Conservation (phyloP, 768 basidiomycete genomes). For the Mycena galericulata region DNA sequence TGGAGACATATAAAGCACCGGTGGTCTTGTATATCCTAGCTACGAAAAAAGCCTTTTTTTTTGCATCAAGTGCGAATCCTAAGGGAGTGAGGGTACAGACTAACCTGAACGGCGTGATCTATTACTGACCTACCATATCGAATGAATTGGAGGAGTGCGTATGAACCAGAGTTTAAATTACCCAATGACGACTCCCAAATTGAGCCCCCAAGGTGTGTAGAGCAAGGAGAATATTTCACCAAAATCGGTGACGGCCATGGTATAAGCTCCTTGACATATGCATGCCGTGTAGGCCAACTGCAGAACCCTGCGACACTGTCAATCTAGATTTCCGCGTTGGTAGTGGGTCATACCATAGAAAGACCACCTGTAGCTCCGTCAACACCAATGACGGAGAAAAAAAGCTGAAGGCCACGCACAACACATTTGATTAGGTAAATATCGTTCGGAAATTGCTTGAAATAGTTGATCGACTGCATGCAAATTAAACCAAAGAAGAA, state of each 20-base stretch:
- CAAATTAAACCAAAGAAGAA: slow-evolving; percentile 29
- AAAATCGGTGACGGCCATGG: slow-evolving; percentile 29
- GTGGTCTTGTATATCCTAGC: slow-evolving; percentile 27
- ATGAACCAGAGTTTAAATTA: background rate
- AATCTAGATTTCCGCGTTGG: background rate
- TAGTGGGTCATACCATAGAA: slow-evolving; percentile 15
- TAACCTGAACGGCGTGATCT: slow-evolving; percentile 26
- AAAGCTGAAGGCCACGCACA: background rate
- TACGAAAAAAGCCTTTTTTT: slow-evolving; percentile 27
- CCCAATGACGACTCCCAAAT: slow-evolving; percentile 22
- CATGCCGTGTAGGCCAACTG: slow-evolving; percentile 25
- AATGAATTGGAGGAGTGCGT: too few species aligned
- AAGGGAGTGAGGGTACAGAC: background rate
- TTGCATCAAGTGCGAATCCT: background rate
- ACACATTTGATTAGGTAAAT: slow-evolving; percentile 13
- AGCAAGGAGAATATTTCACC: slow-evolving; percentile 21
- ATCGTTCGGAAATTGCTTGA: slow-evolving; percentile 29
- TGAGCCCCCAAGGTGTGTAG: slow-evolving; percentile 30
- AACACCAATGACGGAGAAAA: background rate
- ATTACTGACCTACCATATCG: slow-evolving; percentile 19
- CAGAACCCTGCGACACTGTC: background rate
- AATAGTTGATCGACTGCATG: slow-evolving; percentile 30
- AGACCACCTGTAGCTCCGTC: slow-evolving; percentile 18
- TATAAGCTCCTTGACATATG: slow-evolving; percentile 29
- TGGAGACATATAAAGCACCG: slow-evolving; percentile 3